A percentile compares a stretch with the other conserved stretches of the same genome.
These are phyloP conservation scores for Cladosporium sp. DNA, from an alignment of 2,329 filamentous ascomycete species.

Conservation along the genomic window DNA sequence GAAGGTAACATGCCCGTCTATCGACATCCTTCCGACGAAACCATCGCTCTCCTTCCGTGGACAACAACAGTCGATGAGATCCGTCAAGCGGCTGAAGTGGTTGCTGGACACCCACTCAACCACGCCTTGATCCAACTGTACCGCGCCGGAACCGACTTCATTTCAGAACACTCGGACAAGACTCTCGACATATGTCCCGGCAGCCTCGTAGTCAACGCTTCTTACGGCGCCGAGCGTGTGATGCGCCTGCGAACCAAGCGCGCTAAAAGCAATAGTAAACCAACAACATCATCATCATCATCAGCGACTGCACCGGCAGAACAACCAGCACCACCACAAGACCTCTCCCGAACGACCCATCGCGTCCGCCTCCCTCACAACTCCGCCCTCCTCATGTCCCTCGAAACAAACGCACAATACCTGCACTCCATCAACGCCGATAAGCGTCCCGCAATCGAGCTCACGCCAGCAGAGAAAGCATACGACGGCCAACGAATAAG, in stretches of 20 bases:
- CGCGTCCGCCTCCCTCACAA: slow-evolving; percentile 79
- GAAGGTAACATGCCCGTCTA: slow-evolving; percentile 87
- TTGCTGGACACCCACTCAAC: slow-evolving; percentile 77
- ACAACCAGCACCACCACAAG: background rate
- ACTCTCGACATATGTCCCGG: slow-evolving; percentile 80
- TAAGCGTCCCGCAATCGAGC: slow-evolving; percentile 66
- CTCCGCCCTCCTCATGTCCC: slow-evolving; percentile 78
- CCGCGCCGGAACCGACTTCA: slow-evolving; percentile 82
- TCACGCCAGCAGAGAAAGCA: slow-evolving; percentile 65
- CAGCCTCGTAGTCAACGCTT: slow-evolving; percentile 87
- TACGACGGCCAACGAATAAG: slow-evolving; percentile 77
- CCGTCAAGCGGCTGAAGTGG: slow-evolving; percentile 62
- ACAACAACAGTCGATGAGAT: slow-evolving; percentile 68
- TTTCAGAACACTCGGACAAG: slow-evolving; percentile 96
- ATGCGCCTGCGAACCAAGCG: slow-evolving; percentile 89
- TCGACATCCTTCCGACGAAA: slow-evolving; percentile 87
- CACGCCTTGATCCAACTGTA: slow-evolving; percentile 93
- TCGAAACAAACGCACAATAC: slow-evolving; percentile 79
- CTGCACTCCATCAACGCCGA: slow-evolving; percentile 89
- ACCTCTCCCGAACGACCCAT: slow-evolving; percentile 51
- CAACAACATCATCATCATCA: too few relatives aligned
- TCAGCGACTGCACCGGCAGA: background rate
- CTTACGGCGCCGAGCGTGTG: slow-evolving; percentile 82
- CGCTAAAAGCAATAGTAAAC: slow-evolving; percentile 15
- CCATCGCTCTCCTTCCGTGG: slow-evolving; percentile 71